phyloP scores from a whole-genome alignment of 805 yeast species.

The Suhomyces prunicola region DNA sequence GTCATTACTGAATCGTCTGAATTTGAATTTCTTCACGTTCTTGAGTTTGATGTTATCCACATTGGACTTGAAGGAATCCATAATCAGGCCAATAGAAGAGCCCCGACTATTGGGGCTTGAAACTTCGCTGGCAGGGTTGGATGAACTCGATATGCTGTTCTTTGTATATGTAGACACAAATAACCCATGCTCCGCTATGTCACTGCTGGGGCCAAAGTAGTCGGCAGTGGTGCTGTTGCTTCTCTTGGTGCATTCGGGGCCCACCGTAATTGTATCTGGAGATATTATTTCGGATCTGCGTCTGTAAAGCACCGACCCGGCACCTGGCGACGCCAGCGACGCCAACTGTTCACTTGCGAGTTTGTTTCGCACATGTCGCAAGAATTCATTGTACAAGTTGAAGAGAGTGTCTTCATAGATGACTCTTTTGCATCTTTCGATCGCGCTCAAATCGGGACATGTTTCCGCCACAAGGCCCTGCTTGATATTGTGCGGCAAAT shows the following conservation, averaged over 20 bases:
- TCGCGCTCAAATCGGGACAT: constrained; percentile 15
- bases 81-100: constrained; percentile 29
- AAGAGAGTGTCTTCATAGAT: constrained; percentile 29
- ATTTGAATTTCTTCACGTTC: constrained; percentile 28
- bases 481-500: constrained; percentile 26
- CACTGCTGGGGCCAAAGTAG: not conserved
- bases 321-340: constrained; percentile 1
- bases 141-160: constrained; percentile 6
- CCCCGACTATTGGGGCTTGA: constrained; percentile 19
- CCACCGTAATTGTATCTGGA: constrained; percentile 11
- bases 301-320: constrained; percentile 7
- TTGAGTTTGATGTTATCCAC: constrained; percentile 25
- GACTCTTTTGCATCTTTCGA: constrained; percentile 14
- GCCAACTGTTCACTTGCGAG: constrained; percentile 2
- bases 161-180: constrained; percentile 3
- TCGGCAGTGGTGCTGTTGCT: not conserved
- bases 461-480: constrained; percentile 16
- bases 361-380: constrained; percentile 16
- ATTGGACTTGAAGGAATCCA: constrained; percentile 25
- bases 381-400: constrained; percentile 31
- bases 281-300: constrained; percentile 20
- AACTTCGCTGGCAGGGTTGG: constrained; percentile 3
- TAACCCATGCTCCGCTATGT: not conserved
- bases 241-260: not conserved
- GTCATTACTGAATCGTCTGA: constrained; percentile 29